Evolutionary conservation across 176 grass and related monocot species (phyloP).

Genomic region (Tuctoria greenei): DNA sequence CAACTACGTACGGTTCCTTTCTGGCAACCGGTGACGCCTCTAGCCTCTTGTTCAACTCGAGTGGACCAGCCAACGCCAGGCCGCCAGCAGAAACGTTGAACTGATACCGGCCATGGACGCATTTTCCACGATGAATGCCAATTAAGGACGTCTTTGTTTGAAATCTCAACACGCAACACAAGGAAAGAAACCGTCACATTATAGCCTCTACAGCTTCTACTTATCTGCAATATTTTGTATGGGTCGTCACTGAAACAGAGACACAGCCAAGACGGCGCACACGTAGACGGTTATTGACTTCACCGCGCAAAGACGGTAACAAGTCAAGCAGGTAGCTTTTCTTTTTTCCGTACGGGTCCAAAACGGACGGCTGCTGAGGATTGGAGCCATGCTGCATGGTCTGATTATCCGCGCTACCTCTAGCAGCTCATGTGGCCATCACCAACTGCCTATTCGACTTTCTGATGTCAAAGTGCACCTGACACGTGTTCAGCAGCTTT

Average conservation of each 20-base stretch:
- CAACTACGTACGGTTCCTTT: neutral
- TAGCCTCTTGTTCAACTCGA: neutral
- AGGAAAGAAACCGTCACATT: constrained; percentile 6
- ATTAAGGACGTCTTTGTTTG: neutral
- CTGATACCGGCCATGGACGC: neutral
- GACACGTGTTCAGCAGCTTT: neutral
- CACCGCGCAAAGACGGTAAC: neutral
- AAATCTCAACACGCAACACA: neutral
- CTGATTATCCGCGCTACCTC: neutral
- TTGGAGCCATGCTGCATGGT: neutral
- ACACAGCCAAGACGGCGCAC: neutral
- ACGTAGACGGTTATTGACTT: neutral
- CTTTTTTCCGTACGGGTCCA: neutral
- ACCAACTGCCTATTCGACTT: neutral
- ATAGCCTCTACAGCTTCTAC: neutral
- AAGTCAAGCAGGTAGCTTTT: neutral
- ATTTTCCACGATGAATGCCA: neutral
- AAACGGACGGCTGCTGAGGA: neutral
- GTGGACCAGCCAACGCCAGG: neutral
- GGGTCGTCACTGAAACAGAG: neutral
- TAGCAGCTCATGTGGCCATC: neutral
- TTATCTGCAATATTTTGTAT: neutral
- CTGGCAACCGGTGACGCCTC: neutral
- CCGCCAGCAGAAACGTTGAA: neutral
- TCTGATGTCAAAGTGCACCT: neutral